Percentiles rank a stretch among this genome's conserved stretches.
Conservation (phyloP, 495 filamentous ascomycete genomes). For the Astrocystis sublimbata region DNA sequence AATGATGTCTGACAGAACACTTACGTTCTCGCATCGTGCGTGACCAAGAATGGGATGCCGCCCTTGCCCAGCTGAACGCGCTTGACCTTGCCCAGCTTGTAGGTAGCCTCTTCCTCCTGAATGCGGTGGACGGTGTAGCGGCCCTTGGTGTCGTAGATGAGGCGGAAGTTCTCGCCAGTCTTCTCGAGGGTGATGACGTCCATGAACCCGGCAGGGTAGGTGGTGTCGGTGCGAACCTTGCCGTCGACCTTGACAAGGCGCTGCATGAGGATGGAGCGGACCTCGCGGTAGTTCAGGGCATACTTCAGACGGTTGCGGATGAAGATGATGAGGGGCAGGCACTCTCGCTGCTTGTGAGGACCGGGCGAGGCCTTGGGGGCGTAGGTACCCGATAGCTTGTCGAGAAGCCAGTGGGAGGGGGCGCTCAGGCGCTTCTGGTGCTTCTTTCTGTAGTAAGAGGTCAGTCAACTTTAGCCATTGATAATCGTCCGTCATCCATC, state of each 20-base stretch:
- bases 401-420: slow-evolving; percentile 98
- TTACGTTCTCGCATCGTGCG: slow-evolving; percentile 99
- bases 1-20: slow-evolving; percentile 89
- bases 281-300: slow-evolving; percentile 97
- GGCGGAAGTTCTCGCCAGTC: slow-evolving; percentile 99
- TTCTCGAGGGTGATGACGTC: slow-evolving; percentile 99
- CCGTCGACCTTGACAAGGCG: slow-evolving; percentile 98
- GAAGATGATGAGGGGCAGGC: slow-evolving; percentile 98
- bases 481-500: background rate
- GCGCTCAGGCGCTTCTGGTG: slow-evolving; percentile 99
- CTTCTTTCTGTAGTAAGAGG: slow-evolving; percentile 79
- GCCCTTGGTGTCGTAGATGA: slow-evolving; percentile 99
- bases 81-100: slow-evolving; percentile 99
- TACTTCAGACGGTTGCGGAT: slow-evolving; percentile 99
- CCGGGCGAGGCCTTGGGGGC: slow-evolving; percentile 93
- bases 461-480: slow-evolving; percentile 13
- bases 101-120: slow-evolving; percentile 94
- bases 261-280: slow-evolving; percentile 98
- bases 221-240: slow-evolving; percentile 98
- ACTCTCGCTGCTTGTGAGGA: slow-evolving; percentile 99
- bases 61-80: slow-evolving; percentile 97
- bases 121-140: slow-evolving; percentile 99
- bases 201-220: slow-evolving; percentile 98
- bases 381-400: slow-evolving; percentile 98
- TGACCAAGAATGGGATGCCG: slow-evolving; percentile 99